phyloP scores from a whole-genome alignment of 2,329 filamentous ascomycete species.

The Monosporascus sp. region DNA sequence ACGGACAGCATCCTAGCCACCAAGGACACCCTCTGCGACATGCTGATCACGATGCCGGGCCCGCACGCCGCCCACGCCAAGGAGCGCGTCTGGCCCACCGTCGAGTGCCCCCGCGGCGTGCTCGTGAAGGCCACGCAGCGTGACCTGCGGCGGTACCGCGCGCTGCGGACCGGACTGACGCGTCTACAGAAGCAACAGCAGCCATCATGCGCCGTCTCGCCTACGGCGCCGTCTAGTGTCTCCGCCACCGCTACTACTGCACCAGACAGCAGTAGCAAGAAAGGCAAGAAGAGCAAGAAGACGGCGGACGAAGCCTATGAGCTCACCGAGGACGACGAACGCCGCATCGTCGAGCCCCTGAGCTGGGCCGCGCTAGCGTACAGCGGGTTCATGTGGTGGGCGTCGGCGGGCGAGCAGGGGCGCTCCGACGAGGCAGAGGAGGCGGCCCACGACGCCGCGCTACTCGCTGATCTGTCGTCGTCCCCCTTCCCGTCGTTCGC shows the following conservation, averaged over 20 bases:
- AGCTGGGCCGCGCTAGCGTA: conserved; percentile 74
- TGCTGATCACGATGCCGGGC: conserved; percentile 77
- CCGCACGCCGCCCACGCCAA: conserved; percentile 51
- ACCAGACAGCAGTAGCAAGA: conserved; percentile 1
- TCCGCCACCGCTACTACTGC: conserved; percentile 16
- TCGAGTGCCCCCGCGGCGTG: conserved; percentile 60
- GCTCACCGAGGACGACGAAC: conserved; percentile 43
- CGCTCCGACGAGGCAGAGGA: conserved; percentile 57
- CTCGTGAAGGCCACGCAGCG: conserved; percentile 82
- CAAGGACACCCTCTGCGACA: conserved; percentile 83
- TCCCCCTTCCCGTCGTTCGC: background rate
- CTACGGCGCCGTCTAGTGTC: conserved; percentile 7
- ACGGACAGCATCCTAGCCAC: conserved; percentile 88
- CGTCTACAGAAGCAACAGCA: conserved; percentile 30
- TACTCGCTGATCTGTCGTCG: conserved; percentile 48
- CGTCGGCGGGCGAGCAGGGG: conserved; percentile 70
- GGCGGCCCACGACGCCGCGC: conserved; percentile 45
- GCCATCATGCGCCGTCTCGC: conserved; percentile 13
- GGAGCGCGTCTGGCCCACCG: conserved; percentile 67
- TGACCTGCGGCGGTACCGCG: conserved; percentile 74
- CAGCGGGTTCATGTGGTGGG: conserved; percentile 86
- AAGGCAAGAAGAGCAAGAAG: conserved; percentile 24
- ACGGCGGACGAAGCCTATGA: conserved; percentile 17
- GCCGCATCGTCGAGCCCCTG: conserved; percentile 54
- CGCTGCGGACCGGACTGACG: conserved; percentile 59